Percentiles rank a stretch among this genome's conserved stretches.
Evolutionary conservation across 78 protist genomes (phyloP).

Genomic region (Mantamonas sphyraenae): DNA sequence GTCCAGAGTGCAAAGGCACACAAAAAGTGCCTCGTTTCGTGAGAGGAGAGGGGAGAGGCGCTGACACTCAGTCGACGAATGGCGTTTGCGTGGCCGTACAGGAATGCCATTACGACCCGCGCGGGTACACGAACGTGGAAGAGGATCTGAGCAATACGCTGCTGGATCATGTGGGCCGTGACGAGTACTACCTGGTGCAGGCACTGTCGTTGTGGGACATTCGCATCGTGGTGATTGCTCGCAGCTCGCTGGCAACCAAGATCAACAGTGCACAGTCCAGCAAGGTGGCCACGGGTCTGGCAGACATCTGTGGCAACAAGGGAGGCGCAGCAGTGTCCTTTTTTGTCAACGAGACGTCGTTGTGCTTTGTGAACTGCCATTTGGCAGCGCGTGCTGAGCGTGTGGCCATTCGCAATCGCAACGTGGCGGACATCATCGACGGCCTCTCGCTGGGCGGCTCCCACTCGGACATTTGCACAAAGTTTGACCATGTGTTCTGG

Average conservation of each 20-base stretch:
- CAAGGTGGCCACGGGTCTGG: conserved; percentile 37
- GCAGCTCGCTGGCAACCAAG: background rate
- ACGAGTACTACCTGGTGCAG: background rate
- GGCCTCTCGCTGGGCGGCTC: conserved; percentile 17
- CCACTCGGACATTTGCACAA: conserved; percentile 29
- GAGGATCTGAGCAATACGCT: background rate
- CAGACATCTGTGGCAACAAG: conserved; percentile 68
- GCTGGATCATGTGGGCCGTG: background rate
- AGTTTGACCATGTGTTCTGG: conserved; percentile 72
- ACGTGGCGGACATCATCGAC: conserved; percentile 50
- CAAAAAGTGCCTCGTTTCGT: too few species aligned
- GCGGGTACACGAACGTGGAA: too few species aligned
- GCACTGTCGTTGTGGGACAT: background rate
- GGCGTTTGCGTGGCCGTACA: too few species aligned
- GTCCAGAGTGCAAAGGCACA: too few species aligned
- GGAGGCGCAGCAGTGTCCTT: conserved; percentile 66
- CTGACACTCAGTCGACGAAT: too few species aligned
- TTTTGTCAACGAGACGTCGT: conserved; percentile 20
- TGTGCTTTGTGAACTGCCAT: conserved; percentile 67
- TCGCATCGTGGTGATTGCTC: conserved; percentile 11
- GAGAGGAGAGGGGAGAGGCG: too few species aligned
- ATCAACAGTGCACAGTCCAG: background rate
- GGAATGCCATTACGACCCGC: too few species aligned
- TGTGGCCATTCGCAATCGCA: conserved; percentile 34
- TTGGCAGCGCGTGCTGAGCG: conserved; percentile 68